Percentiles rank a stretch among this genome's conserved stretches.
phyloP scores from a whole-genome alignment of 345 rosid genomes.

The Bretschneidera sinensis region DNA sequence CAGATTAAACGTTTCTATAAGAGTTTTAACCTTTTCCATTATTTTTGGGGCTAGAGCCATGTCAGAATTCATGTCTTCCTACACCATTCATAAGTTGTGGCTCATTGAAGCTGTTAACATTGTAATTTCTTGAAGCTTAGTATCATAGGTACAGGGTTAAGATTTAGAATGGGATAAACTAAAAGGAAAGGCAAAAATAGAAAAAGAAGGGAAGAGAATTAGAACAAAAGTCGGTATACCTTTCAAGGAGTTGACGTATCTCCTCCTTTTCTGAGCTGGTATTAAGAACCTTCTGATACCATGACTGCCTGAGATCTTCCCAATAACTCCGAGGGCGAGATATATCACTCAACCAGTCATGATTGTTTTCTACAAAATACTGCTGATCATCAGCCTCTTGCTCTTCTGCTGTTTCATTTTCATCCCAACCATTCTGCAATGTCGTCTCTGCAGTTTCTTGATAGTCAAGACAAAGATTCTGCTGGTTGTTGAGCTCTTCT shows the following conservation, averaged over 20 bases:
- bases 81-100: too few relatives aligned
- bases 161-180: background rate
- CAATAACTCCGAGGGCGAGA: constrained; percentile 84
- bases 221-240: constrained; percentile 29
- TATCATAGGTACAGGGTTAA: background rate
- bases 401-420: constrained; percentile 33
- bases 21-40: background rate
- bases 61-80: too few relatives aligned
- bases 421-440: constrained; percentile 35
- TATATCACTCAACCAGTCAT: constrained; percentile 72
- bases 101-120: too few relatives aligned
- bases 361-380: constrained; percentile 20
- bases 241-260: constrained; percentile 62
- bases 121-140: background rate
- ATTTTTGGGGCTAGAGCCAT: too few relatives aligned
- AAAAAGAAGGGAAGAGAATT: too few relatives aligned
- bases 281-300: constrained; percentile 69
- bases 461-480: constrained; percentile 9
- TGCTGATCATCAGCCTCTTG: constrained; percentile 23
- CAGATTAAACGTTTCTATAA: too few relatives aligned
- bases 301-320: constrained; percentile 64
- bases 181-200: background rate
- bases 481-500: constrained; percentile 11
- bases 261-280: constrained; percentile 48
- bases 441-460: constrained; percentile 22